Conservation (phyloP, 371 early-diverging fungal species). For the Rhizomucor pusillus region DNA sequence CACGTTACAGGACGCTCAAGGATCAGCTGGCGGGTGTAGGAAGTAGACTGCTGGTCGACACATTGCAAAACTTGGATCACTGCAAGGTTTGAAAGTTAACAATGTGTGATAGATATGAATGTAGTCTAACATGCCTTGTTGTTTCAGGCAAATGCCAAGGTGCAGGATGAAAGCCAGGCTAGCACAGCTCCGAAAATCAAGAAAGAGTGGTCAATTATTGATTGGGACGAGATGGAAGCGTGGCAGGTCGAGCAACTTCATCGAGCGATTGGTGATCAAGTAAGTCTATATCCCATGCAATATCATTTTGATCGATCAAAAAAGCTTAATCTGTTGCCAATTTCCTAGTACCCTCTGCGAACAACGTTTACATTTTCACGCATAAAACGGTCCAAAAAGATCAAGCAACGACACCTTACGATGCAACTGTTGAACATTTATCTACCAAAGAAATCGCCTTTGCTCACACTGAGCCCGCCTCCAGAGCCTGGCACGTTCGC, state of each 20-base stretch:
- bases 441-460: slow-evolving; percentile 19
- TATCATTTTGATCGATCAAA: background rate
- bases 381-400: slow-evolving; percentile 18
- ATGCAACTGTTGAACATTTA: slow-evolving; percentile 27
- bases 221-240: slow-evolving; percentile 63
- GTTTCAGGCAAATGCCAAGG: slow-evolving; percentile 42
- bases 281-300: slow-evolving; percentile 25
- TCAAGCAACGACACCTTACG: slow-evolving; percentile 11
- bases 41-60: slow-evolving; percentile 59
- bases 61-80: slow-evolving; percentile 57
- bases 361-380: slow-evolving; percentile 24
- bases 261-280: slow-evolving; percentile 78
- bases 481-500: slow-evolving; percentile 52
- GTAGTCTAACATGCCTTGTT: background rate
- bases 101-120: background rate
- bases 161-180: slow-evolving; percentile 64
- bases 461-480: background rate
- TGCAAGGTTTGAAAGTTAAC: slow-evolving; percentile 51
- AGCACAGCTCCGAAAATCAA: slow-evolving; percentile 77
- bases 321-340: slow-evolving; percentile 2
- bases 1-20: slow-evolving; percentile 21
- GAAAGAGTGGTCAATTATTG: slow-evolving; percentile 55
- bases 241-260: slow-evolving; percentile 61
- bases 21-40: slow-evolving; percentile 63
- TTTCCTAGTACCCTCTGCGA: slow-evolving; percentile 33